These are phyloP conservation scores for Scedosporium minutisporum DNA, from an alignment of 2,329 filamentous ascomycete genomes.

Conservation along the genomic window DNA sequence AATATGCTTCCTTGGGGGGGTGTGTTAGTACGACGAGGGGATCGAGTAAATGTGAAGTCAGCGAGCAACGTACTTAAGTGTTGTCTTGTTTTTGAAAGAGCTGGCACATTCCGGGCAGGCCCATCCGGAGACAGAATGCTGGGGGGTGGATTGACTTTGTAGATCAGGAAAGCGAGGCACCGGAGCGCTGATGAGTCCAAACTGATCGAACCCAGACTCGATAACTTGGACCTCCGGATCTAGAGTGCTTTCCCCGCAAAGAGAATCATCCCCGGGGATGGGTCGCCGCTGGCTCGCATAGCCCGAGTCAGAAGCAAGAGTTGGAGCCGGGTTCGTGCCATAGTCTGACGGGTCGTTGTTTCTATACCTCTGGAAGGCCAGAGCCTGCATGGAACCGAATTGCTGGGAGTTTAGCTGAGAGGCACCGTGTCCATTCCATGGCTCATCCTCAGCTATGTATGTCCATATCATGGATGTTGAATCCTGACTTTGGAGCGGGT, in stretches of 20 bases:
- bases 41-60: not conserved
- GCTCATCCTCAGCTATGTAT: not conserved
- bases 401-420: not conserved
- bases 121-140: not conserved
- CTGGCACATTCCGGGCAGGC: not conserved
- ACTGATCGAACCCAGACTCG: not conserved
- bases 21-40: no score
- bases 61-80: not conserved
- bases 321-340: not conserved
- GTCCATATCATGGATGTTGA: not conserved
- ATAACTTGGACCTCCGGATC: not conserved
- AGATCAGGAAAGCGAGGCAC: not conserved
- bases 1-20: constrained; percentile 56
- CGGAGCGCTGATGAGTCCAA: not conserved
- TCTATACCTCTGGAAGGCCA: not conserved
- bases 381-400: not conserved
- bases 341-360: not conserved
- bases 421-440: not conserved
- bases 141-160: not conserved
- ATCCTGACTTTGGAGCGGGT: not conserved
- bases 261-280: not conserved
- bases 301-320: constrained; percentile 1
- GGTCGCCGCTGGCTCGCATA: not conserved
- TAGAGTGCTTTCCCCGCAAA: not conserved
- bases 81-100: not conserved